Conservation (phyloP, 1,284 basidiomycete genomes). For the Rhodotorula sp. region DNA sequence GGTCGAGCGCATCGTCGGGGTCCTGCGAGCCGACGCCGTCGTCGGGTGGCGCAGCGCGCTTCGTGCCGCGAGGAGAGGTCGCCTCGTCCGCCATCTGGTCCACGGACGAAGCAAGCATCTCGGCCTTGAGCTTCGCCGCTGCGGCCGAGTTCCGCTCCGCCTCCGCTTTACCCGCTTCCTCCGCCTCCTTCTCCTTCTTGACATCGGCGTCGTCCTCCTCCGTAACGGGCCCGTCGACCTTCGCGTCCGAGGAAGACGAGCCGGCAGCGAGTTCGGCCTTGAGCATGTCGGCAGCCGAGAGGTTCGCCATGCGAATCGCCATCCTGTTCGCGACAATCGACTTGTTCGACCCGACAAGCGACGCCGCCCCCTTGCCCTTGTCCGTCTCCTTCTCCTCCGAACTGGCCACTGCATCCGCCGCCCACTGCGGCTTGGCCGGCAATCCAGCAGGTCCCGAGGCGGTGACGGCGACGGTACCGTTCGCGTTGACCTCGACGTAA, state of each 20-base stretch:
- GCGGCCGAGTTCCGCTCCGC: conserved; percentile 74
- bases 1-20: conserved; percentile 39
- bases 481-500: conserved; percentile 36
- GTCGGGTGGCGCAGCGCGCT: conserved; percentile 58
- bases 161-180: conserved; percentile 24
- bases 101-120: conserved; percentile 18
- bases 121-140: conserved; percentile 75
- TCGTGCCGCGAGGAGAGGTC: conserved; percentile 55
- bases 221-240: neutral
- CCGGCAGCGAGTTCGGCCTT: conserved; percentile 72
- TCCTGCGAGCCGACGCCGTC: conserved; percentile 10
- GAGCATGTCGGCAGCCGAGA: conserved; percentile 89
- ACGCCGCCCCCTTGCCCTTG: neutral
- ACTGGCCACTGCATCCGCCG: conserved; percentile 7
- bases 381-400: conserved; percentile 2
- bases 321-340: conserved; percentile 83
- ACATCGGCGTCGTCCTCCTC: conserved; percentile 14
- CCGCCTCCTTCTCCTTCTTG: conserved; percentile 18
- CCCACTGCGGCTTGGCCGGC: conserved; percentile 20
- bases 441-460: conserved; percentile 13
- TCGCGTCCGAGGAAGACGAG: conserved; percentile 51
- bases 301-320: conserved; percentile 90
- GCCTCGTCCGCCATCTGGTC: conserved; percentile 22
- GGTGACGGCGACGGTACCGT: conserved; percentile 10
- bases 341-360: conserved; percentile 52